Conservation (phyloP, 345 rosid genomes). For the Salix suchowensis region DNA sequence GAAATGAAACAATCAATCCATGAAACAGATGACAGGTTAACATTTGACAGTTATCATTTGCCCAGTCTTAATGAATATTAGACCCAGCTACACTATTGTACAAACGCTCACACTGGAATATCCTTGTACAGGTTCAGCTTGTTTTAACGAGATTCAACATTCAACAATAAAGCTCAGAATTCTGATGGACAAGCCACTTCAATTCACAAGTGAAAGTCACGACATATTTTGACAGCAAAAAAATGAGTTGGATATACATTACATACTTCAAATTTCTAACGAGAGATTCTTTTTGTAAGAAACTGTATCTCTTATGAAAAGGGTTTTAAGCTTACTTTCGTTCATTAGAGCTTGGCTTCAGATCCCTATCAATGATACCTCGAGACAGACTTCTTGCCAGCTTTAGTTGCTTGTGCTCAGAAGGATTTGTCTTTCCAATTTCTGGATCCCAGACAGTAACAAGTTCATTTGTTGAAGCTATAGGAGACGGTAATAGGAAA, state of each 20-base stretch:
- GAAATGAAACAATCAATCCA: conserved; percentile 3
- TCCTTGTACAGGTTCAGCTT: not conserved
- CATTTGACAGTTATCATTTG: not conserved
- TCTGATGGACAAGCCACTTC: no score
- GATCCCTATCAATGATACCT: conserved; percentile 96
- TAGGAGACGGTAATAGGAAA: conserved; percentile 75
- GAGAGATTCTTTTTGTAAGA: not conserved
- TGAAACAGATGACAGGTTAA: not conserved
- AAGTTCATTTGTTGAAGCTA: conserved; percentile 87
- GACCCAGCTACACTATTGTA: not conserved
- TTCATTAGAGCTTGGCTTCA: conserved; percentile 77
- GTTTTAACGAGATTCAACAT: no score
- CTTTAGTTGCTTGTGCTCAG: conserved; percentile 97
- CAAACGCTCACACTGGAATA: not conserved
- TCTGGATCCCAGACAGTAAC: conserved; percentile 96
- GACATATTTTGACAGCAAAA: no score
- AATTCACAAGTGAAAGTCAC: no score
- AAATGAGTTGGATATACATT: no score
- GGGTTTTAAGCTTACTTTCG: conserved; percentile 60
- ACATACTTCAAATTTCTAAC: not conserved
- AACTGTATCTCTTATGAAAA: not conserved
- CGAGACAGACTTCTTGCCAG: conserved; percentile 95
- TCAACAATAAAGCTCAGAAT: no score
- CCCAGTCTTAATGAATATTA: not conserved
- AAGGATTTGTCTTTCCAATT: conserved; percentile 86